phyloP scores from a whole-genome alignment of 2,329 filamentous ascomycete genomes.

The Metarhizium anisopliae region DNA sequence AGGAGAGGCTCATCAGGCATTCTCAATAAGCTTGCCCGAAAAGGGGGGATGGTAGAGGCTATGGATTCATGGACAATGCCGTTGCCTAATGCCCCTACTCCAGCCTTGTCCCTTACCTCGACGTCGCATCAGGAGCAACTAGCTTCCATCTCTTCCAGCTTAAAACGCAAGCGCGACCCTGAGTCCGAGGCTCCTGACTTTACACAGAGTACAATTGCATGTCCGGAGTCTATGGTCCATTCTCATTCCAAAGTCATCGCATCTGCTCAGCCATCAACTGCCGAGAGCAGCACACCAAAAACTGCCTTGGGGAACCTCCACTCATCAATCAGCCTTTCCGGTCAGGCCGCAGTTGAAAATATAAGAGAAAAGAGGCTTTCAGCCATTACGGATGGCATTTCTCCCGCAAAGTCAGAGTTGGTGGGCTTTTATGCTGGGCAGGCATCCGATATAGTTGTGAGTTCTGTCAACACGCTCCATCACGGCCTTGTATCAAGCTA shows the following conservation, averaged over 20 bases:
- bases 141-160: background rate
- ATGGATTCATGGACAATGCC: background rate
- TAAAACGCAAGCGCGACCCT: conserved; percentile 22
- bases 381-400: conserved; percentile 20
- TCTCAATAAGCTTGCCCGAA: background rate
- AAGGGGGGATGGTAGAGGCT: background rate
- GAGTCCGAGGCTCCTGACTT: conserved; percentile 18
- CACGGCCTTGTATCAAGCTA: background rate
- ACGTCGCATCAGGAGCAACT: background rate
- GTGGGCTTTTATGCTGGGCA: conserved; percentile 29
- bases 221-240: conserved; percentile 11
- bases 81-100: background rate
- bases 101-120: background rate
- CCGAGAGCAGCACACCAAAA: background rate
- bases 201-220: conserved; percentile 21
- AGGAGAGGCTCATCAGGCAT: background rate
- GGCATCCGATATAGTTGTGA: conserved; percentile 25
- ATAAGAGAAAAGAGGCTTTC: conserved; percentile 23
- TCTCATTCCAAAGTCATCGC: background rate
- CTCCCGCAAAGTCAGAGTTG: conserved; percentile 25
- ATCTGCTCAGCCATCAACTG: background rate
- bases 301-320: conserved; percentile 1
- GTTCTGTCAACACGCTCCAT: conserved; percentile 7
- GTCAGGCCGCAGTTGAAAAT: conserved; percentile 16
- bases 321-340: conserved; percentile 3